These are phyloP conservation scores for Geotrichum klebahnii DNA, from an alignment of 1,139 yeast genomes.

Conservation along the genomic window DNA sequence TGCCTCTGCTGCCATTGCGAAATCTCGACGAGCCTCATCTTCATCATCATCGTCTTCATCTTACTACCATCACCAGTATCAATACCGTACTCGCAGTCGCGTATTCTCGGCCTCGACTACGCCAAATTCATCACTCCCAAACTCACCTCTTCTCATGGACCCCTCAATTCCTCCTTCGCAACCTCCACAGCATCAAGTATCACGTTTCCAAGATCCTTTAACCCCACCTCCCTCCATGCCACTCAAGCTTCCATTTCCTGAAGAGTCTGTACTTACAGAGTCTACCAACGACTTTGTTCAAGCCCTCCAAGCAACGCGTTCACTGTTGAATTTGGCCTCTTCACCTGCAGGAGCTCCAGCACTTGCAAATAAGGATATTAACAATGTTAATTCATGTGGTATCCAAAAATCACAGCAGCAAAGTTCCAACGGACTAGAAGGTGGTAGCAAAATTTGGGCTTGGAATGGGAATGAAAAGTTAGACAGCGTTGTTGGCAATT, in stretches of 20 bases:
- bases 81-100: neutral
- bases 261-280: slow-evolving; percentile 36
- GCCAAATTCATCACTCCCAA: slow-evolving; percentile 15
- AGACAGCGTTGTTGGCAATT: neutral
- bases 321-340: slow-evolving; percentile 42
- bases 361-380: too few species aligned
- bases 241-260: slow-evolving; percentile 30
- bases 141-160: slow-evolving; percentile 19
- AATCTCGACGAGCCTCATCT: neutral
- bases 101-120: neutral
- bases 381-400: too few species aligned
- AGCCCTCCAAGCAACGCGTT: slow-evolving; percentile 42
- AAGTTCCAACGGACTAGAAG: too few species aligned
- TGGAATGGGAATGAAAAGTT: neutral
- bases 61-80: slow-evolving; percentile 8
- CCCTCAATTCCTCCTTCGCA: neutral
- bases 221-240: slow-evolving; percentile 34
- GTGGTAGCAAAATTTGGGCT: neutral
- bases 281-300: slow-evolving; percentile 38
- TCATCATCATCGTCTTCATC: neutral
- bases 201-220: neutral
- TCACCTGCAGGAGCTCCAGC: too few species aligned
- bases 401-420: too few species aligned
- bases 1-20: neutral
- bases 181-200: neutral